These are phyloP conservation scores for Colletotrichum neosansevieriae DNA, from an alignment of 2,329 filamentous ascomycete genomes.

Conservation along the genomic window DNA sequence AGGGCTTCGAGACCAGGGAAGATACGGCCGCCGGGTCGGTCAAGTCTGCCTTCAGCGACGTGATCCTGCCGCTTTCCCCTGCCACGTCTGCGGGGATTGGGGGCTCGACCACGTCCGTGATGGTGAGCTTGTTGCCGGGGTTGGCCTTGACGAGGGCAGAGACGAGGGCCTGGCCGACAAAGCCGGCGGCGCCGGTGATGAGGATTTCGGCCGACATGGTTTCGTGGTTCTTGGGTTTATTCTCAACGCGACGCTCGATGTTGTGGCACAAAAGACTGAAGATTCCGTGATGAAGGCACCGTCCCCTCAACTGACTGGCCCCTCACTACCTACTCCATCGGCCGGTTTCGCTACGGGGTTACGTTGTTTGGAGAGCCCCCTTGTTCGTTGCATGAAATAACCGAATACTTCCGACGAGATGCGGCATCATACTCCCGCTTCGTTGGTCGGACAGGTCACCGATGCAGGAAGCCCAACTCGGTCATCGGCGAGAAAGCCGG, in stretches of 20 bases:
- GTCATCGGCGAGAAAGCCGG: constrained; percentile 35
- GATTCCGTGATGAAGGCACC: neutral
- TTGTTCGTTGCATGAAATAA: neutral
- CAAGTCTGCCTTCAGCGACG: constrained; percentile 48
- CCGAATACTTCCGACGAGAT: constrained; percentile 12
- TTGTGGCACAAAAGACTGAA: neutral
- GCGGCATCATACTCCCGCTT: neutral
- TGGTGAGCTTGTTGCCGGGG: constrained; percentile 57
- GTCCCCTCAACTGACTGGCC: neutral
- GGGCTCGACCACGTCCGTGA: constrained; percentile 69
- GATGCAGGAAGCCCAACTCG: constrained; percentile 7
- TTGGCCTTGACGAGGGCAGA: constrained; percentile 62
- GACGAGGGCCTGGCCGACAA: constrained; percentile 73
- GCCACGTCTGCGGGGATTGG: constrained; percentile 58
- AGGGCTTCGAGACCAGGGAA: constrained; percentile 47
- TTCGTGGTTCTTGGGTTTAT: neutral
- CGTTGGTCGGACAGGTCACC: constrained; percentile 6
- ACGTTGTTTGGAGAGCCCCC: constrained; percentile 7
- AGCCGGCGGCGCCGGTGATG: constrained; percentile 74
- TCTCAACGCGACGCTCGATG: neutral
- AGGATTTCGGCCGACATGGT: constrained; percentile 57
- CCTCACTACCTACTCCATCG: neutral
- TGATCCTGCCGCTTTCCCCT: constrained; percentile 42
- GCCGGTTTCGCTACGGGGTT: constrained; percentile 31
- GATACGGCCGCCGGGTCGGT: constrained; percentile 49